Base-by-base conservation (phyloP, 2,329 filamentous ascomycete genomes). In the Pseudogymnoascus sp. region DNA sequence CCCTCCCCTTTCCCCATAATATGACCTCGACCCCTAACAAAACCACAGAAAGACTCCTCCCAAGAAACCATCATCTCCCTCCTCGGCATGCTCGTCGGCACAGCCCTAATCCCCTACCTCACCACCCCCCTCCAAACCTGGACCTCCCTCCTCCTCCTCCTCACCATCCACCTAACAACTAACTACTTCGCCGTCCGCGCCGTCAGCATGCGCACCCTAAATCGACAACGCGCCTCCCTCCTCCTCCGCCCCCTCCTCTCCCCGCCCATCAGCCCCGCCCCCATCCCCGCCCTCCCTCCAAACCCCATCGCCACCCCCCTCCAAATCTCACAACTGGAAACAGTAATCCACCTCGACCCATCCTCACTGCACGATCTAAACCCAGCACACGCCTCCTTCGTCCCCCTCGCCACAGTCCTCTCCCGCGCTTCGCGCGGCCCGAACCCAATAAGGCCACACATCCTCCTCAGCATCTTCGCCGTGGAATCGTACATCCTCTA, bases 11-110 rank as follows among this genome's bases (percentile, higher is more conserved):
- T 6, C 43, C 45, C 28, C 28, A 31, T 31, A 7, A 31, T 25
- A 25, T 23, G 14, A 21, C 41, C 8, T 62, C 37, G 37, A 45
- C n/a, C 31, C 60, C 39, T 71, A 19, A 69, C 23, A 60, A 51
- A 11, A 57, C 8, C 37, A 48, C 21, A 75, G 73, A 87, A 96
- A 83, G 93, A 98, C 74, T 92, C 92, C 11, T 96, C 90, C 68
- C 95, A 98, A 77, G 95, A 98, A 77, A 98, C 93, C 0, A 86
- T 96, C 19, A 90, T 99, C 64, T 93, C 91, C 1, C 80, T 98
- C 25, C 67, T 96, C 36, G 95, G 95, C 1, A 92, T 98, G 84
- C 81, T 96, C 62, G 85, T 84, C 13, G 95, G 95, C 0, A 95
- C 88, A 60, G 66, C 96, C 1, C 86, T 96, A 13, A 90, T 98